Base-by-base conservation (phyloP, 345 rosid species). In the Adansonia digitata region DNA sequence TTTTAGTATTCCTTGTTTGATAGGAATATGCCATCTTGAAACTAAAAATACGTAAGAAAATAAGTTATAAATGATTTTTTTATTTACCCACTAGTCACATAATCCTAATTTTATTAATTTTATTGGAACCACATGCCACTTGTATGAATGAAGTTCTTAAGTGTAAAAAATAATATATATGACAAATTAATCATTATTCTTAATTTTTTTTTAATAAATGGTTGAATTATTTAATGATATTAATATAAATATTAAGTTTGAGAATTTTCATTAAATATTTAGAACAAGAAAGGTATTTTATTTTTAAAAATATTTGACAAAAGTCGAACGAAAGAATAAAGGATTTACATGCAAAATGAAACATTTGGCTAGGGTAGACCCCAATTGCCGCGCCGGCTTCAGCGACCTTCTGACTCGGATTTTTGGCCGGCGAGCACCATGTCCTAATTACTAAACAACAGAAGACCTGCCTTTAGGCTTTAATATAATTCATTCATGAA, bases 321-420 rank as follows among this genome's bases (percentile, higher is more conserved):
- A 55, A 24, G 0, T n/a, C n/a, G n/a, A 5, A 24, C 22, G 0
- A 34, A 31, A 34, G 5, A 29, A 35, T n/a, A 52, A 29, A 7
- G 20, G 13, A 15, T 6, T 18, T 63, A 37, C 46, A 37, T 63
- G 46, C 48, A 37, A 2, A 37, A 63, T 37, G 15, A 37, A 63
- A 63, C 43, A 63, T 11, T 37, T 65, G 82, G 65, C 49, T 56
- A 18, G 29, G 29, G 29, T 5, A 53, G 17, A 26, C 69, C 66
- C 79, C 80, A 72, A 29, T 59, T 29, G n/a, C 31, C 9, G 69
- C 43, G 82, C 82, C 83, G 70, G 76, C 75, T 69, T 42, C 64
- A 34, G 18, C 61, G 80, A 69, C 74, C 34, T 77, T 60, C 72
- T 80, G 84, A 78, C 84, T 52, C 66, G 13, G 35, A n/a, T 20